A percentile compares a stretch with the other conserved stretches of the same genome.
phyloP scores from a whole-genome alignment of 352 stramenopile species.

The Globisporangium acanthophoron region DNA sequence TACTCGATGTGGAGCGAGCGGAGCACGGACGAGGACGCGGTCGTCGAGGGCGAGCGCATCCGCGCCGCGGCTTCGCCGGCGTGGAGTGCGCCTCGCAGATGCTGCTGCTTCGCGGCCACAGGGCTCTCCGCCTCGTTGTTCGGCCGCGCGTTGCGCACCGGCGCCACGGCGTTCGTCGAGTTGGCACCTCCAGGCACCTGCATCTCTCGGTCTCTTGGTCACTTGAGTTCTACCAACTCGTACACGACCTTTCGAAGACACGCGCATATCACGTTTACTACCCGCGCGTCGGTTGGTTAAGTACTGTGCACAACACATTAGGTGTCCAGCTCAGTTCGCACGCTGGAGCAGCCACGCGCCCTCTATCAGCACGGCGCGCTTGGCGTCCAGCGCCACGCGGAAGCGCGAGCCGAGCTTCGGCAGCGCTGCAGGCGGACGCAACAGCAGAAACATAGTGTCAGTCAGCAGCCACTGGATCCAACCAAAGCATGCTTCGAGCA shows the following conservation, averaged over 20 bases:
- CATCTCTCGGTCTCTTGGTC: background rate
- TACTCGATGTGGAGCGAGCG: slow-evolving; percentile 14
- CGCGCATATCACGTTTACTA: too few species aligned
- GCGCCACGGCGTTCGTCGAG: slow-evolving; percentile 4
- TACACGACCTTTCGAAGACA: too few species aligned
- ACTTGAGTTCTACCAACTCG: background rate
- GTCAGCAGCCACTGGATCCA: background rate
- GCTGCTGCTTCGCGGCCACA: background rate
- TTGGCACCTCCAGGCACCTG: slow-evolving; percentile 3
- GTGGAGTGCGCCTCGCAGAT: background rate
- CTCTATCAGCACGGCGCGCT: slow-evolving; percentile 37
- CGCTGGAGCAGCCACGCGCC: slow-evolving; percentile 35
- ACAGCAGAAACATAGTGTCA: slow-evolving; percentile 6
- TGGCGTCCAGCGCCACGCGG: slow-evolving; percentile 27
- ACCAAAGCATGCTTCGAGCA: too few species aligned
- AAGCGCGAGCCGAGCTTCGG: slow-evolving; percentile 39
- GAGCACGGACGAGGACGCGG: slow-evolving; percentile 6
- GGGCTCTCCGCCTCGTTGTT: background rate
- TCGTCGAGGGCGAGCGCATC: background rate
- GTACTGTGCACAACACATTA: background rate
- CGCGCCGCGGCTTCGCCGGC: background rate
- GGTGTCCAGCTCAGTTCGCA: background rate
- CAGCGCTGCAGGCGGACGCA: slow-evolving; percentile 25
- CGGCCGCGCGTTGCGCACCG: background rate
- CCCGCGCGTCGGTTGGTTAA: too few species aligned